Evolutionary conservation across 345 rosid species (phyloP).

Genomic region (Salix suchowensis): DNA sequence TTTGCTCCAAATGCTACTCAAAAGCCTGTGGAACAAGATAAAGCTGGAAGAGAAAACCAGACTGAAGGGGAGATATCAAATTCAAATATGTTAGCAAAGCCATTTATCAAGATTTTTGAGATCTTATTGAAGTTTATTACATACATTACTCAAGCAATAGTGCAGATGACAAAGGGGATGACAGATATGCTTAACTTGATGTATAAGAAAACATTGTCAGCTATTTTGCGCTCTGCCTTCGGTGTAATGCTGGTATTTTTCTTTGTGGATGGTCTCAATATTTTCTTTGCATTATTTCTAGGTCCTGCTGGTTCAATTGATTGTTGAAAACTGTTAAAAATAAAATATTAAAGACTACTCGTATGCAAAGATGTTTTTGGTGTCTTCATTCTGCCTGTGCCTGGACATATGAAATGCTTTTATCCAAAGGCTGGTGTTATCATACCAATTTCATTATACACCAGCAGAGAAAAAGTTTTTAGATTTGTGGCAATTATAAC

Average conservation of each 20-base stretch:
- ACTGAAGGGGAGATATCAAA: conserved; percentile 24
- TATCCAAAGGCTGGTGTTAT: too few relatives aligned
- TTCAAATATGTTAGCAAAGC: conserved; percentile 22
- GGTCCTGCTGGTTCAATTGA: neutral
- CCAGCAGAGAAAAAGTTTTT: too few relatives aligned
- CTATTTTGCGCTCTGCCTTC: conserved; percentile 55
- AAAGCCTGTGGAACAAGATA: conserved; percentile 21
- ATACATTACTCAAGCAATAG: conserved; percentile 27
- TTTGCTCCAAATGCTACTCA: conserved; percentile 47
- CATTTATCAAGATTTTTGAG: conserved; percentile 27
- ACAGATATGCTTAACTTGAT: conserved; percentile 41
- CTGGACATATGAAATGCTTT: too few relatives aligned
- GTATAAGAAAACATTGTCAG: conserved; percentile 55
- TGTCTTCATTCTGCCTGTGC: neutral
- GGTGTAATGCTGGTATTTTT: conserved; percentile 66
- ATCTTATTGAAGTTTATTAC: conserved; percentile 34
- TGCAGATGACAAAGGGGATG: conserved; percentile 46
- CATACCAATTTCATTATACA: too few relatives aligned
- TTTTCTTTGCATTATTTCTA: neutral
- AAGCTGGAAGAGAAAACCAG: conserved; percentile 19
- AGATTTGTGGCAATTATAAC: too few relatives aligned
- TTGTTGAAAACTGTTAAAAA: neutral
- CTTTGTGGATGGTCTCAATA: conserved; percentile 1
- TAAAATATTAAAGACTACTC: neutral
- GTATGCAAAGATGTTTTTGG: neutral